A percentile compares a stretch with the other conserved stretches of the same genome.
phyloP scores from a whole-genome alignment of 2,329 filamentous ascomycete genomes.

The Trichoderma sp. region DNA sequence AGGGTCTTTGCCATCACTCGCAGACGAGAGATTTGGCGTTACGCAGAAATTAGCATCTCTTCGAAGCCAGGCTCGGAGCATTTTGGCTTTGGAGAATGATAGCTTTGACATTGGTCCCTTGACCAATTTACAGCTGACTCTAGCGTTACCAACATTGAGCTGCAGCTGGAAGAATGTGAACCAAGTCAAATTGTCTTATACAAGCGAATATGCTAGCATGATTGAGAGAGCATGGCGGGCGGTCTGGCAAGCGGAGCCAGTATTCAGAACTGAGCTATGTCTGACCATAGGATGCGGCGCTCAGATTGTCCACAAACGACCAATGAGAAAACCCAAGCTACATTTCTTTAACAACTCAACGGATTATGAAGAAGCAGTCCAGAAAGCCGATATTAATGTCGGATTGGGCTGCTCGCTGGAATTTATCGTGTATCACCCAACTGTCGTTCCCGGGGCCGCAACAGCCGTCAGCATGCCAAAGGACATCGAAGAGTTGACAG shows the following conservation, averaged over 20 bases:
- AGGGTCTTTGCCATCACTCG: background rate
- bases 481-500: background rate
- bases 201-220: background rate
- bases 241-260: slow-evolving; percentile 9
- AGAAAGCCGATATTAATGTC: background rate
- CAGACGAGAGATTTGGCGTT: background rate
- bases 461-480: background rate
- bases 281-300: slow-evolving; percentile 12
- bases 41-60: background rate
- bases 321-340: background rate
- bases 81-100: background rate
- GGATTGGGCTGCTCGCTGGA: background rate
- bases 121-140: slow-evolving; percentile 12
- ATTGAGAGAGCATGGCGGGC: slow-evolving; percentile 19
- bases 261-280: slow-evolving; percentile 13
- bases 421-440: background rate
- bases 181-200: slow-evolving; percentile 10
- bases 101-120: slow-evolving; percentile 8
- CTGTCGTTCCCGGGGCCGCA: background rate
- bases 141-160: slow-evolving; percentile 3
- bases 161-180: background rate
- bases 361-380: background rate
- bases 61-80: background rate
- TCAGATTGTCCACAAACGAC: background rate
- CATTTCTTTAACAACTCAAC: background rate